Evolutionary conservation across 768 basidiomycete genomes (phyloP), one percentile per base, ranked within the genome.

Genomic region (Rubroboletus satanas): DNA sequence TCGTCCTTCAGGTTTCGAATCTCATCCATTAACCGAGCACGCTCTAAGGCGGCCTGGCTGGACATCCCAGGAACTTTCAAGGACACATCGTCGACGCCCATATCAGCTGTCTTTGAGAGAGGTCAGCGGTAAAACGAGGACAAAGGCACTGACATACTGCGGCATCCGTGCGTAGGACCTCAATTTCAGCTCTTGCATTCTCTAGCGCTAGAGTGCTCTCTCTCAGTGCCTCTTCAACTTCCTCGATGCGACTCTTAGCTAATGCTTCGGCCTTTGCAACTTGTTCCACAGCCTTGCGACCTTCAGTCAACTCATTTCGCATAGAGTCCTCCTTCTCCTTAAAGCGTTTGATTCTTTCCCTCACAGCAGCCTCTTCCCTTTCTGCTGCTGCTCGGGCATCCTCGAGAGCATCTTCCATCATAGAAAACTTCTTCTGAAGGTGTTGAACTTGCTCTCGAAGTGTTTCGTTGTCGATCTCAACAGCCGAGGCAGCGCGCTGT

Each of bases 391-490:
- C 78, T 23, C 78, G 83, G 1, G 80, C 75, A 63, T 97, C 93
- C 60, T 94, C 93, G 15, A 98, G 78, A 59, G 83, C 76, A 64
- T 96, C 96, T 65, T 98, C 94, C 64, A 96, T 76, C 37, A 74
- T 75, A 2, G 78, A 70, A 29, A 95, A 79, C 69, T 87, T 88
- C 65, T 81, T 83, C 66, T 92, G 88, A 33, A 96, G 76, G 71
- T 98, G 91, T 38, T 83, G 81, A n/a, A 93, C 79, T 68, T 99
- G 95, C 29, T 95, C 94, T 15, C 81, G 84, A 12, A 98, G 81
- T 14, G 83, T 87, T 69, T 98, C 94, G 64, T 98, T 98, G 71
- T 99, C 95, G 59, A 99, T 98, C 65, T 93, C 84, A 3, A 85
- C 81, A 0, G 94, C 95, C 9, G 91, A 85, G 5, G 82, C 73